Evolutionary conservation across 345 rosid genomes (phyloP), one percentile per base, ranked within the genome.

Genomic region (Turritis glabra): DNA sequence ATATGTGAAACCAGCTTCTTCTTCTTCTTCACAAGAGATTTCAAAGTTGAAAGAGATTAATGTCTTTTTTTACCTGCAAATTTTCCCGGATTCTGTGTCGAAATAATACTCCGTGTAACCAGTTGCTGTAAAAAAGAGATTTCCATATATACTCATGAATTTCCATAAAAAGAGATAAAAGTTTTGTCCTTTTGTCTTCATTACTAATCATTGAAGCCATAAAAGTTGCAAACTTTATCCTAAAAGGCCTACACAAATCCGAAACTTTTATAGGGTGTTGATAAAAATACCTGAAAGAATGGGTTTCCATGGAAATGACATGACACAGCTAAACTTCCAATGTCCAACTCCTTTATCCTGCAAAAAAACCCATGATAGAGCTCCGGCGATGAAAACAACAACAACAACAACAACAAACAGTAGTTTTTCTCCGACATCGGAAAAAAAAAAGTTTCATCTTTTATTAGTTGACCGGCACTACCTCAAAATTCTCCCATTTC

Each of bases 231-330:
- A 77, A 63, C 71, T 55, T 77, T 70, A 63, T 41, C 67, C 55
- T 52, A 21, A 68, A 43, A 43, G 26, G 11, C 23, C 23, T 18
- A 38, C 44, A 15, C 41, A 67, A 59, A 59, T 66, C 37, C 21
- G 21, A 41, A 60, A 53, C 38, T 30, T 35, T 48, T 3, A n/a
- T 14, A n/a, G n/a, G 26, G 25, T 40, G 19, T 8, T 25, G 25
- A 56, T 8, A 44, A 48, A 61, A 19, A 15, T 81, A 91, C 97
- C 97, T 17, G 97, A 94, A 69, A 94, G 96, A 77, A 94, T 91
- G 32, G 98, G 98, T 83, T 81, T 88, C 98, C 98, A 94, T 9
- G 98, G 98, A 75, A 94, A 91, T 23, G 90, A 82, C 98, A 94
- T 88, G 70, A 86, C 79, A 75, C 98, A 94, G 70, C 88, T 91